Evolutionary conservation across 257 asterid genomes (phyloP).

Genomic region (Ophiorrhiza pumila): DNA sequence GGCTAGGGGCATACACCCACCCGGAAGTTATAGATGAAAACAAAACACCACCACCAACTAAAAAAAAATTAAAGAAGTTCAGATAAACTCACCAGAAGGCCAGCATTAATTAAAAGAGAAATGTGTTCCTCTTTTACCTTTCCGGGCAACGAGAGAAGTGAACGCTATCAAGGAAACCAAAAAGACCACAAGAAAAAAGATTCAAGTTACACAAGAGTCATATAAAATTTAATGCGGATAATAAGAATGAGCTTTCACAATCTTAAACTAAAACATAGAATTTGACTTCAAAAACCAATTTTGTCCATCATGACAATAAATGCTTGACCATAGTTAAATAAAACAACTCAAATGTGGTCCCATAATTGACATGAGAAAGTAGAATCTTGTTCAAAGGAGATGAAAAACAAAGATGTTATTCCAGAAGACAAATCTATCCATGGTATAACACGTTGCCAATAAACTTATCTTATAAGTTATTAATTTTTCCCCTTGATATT

Average conservation of each 20-base stretch:
- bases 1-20: not conserved
- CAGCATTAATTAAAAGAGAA: slow-evolving; percentile 77
- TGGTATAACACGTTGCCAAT: not conserved
- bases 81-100: slow-evolving; percentile 72
- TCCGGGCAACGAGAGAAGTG: slow-evolving; percentile 81
- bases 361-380: not conserved
- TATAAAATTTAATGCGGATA: not conserved
- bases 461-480: not conserved
- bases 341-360: not conserved
- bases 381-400: not conserved
- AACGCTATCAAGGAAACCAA: slow-evolving; percentile 50
- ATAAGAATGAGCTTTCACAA: not conserved
- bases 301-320: not conserved
- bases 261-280: not conserved
- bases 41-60: not conserved
- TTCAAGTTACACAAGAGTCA: not conserved
- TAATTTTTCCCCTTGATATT: not conserved
- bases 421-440: not conserved
- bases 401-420: not conserved
- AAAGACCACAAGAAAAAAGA: slow-evolving; percentile 17
- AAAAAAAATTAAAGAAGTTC: not conserved
- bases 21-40: not conserved
- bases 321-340: not conserved
- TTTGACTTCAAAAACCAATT: not conserved
- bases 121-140: slow-evolving; percentile 85